Base-by-base conservation (phyloP, 179 eudicot species). In the Heliamphora pulchella region DNA sequence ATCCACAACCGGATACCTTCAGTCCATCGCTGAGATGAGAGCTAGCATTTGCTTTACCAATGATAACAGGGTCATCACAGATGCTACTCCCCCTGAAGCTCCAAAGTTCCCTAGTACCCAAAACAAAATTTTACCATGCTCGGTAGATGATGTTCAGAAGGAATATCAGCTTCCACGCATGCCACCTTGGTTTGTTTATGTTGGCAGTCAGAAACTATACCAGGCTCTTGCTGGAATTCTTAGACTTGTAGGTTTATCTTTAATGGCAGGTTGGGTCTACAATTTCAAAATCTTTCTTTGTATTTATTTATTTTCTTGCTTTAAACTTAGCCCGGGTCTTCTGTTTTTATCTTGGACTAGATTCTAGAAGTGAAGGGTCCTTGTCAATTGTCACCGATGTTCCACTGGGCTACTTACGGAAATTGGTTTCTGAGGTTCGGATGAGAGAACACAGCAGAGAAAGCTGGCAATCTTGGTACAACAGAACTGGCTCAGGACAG, bases 171-270 rank as follows among this genome's bases (percentile, higher is more conserved):
- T 96, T 83, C 98, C 97, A 51, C 89, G 90, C 81, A 89, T 96
- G 91, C 99, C 99, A 77, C 97, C 99, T 81, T 96, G 99, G 99
- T 94, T 93, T 89, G 81, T 78, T 55, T 44, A 89, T 81, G 84
- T 88, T 74, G 93, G 96, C 82, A 87, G 93, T 83, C 84, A 87
- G 78, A 91, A 93, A 79, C 84, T 96, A 73, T 96, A 96, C 84
- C 88, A 82, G 66, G 86, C 92, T 65, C 91, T 96, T 81, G 95
- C 96, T 72, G 87, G 91, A 81, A 86, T 96, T 80, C 90, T 96
- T 70, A 89, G 98, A 84, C 93, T 96, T 55, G 85, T 90, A 67
- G 91, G 98, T 63, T 85, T 91, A 83, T 92, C 92, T 71, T 83
- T 91, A 75, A 80, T 92, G 85, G 82, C 94, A 87, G 96, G 98